Evolutionary conservation across 2,329 filamentous ascomycete genomes (phyloP).

Genomic region (Sphaerulina vaccinii): DNA sequence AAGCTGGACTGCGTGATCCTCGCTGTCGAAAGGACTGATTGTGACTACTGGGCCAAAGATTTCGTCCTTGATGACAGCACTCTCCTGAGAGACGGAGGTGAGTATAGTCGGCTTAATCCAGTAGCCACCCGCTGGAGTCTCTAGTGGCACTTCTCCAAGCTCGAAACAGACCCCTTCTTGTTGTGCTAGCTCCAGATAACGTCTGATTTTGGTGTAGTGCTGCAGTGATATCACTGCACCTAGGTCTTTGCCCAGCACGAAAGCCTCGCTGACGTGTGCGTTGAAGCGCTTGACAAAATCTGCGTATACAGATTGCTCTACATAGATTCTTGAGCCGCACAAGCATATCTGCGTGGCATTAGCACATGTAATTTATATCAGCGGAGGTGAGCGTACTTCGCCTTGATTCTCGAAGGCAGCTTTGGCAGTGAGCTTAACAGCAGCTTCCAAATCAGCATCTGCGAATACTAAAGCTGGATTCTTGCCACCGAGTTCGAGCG

Average conservation of each 20-base stretch:
- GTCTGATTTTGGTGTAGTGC: constrained; percentile 16
- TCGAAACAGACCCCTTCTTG: constrained; percentile 14
- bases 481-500: constrained; percentile 53
- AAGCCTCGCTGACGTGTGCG: constrained; percentile 7
- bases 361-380: neutral
- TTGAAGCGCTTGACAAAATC: constrained; percentile 9
- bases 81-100: constrained; percentile 41
- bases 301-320: constrained; percentile 13
- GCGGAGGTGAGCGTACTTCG: neutral
- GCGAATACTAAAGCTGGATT: constrained; percentile 45
- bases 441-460: constrained; percentile 46
- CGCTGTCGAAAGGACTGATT: constrained; percentile 37
- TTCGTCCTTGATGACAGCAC: constrained; percentile 37
- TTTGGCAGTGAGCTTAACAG: constrained; percentile 12
- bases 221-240: constrained; percentile 14
- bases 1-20: constrained; percentile 36
- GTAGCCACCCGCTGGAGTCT: constrained; percentile 34
- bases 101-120: constrained; percentile 51
- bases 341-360: constrained; percentile 10
- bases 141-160: constrained; percentile 4
- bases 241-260: neutral
- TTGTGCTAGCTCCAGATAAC: constrained; percentile 11
- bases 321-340: constrained; percentile 16
- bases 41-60: constrained; percentile 41
- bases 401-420: constrained; percentile 20